Evolutionary conservation across 352 stramenopile species (phyloP).

Genomic region (Thraustochytrium sp.): DNA sequence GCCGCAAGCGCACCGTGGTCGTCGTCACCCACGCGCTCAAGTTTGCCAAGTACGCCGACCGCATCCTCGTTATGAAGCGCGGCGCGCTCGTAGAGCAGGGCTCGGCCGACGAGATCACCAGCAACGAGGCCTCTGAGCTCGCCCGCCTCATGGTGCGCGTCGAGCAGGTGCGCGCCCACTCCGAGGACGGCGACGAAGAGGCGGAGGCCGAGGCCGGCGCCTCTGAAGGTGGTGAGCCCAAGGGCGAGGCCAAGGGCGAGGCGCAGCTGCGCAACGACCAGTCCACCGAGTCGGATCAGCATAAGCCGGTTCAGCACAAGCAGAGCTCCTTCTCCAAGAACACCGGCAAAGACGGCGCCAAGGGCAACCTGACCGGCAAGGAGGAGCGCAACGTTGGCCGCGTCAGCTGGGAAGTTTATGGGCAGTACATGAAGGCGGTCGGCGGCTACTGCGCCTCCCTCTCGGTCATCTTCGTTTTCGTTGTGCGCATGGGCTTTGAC

Average conservation of each 20-base stretch:
- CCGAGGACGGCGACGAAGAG: background rate
- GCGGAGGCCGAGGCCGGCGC: background rate
- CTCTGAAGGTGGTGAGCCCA: background rate
- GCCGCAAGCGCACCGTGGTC: slow-evolving; percentile 70
- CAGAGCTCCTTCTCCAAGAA: slow-evolving; percentile 35
- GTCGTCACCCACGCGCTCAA: slow-evolving; percentile 90
- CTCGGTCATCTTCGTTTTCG: background rate
- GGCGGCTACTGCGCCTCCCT: background rate
- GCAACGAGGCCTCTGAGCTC: background rate
- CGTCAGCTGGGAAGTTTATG: slow-evolving; percentile 31
- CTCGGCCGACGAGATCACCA: slow-evolving; percentile 44
- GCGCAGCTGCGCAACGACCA: background rate
- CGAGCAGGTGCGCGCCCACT: background rate
- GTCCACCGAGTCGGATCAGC: too few relatives aligned
- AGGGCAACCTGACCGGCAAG: slow-evolving; percentile 29
- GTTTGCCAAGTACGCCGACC: slow-evolving; percentile 67
- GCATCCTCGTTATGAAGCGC: slow-evolving; percentile 56
- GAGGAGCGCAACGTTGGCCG: slow-evolving; percentile 40
- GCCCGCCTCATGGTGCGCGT: slow-evolving; percentile 27
- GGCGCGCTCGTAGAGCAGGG: slow-evolving; percentile 58
- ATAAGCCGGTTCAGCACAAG: background rate
- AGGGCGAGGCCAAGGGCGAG: background rate
- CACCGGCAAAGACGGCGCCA: background rate
- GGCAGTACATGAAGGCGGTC: slow-evolving; percentile 29
- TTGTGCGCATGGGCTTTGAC: slow-evolving; percentile 19